Base-by-base conservation (phyloP, 2,329 filamentous ascomycete genomes). In the Ramichloridium luteum region DNA sequence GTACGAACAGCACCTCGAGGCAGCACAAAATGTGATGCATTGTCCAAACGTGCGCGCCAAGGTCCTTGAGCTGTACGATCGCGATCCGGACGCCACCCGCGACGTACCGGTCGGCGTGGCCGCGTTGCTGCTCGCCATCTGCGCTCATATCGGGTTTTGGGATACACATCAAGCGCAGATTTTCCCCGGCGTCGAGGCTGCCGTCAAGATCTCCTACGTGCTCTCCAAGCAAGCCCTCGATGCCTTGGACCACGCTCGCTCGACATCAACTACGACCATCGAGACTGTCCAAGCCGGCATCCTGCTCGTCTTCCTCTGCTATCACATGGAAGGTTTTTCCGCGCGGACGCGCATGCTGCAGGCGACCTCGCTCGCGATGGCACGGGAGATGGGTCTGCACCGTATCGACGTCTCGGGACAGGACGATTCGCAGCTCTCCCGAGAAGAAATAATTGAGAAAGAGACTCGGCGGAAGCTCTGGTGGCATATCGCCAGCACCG, bases 271-370 rank as follows among this genome's bases (percentile, higher is more conserved):
- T 4, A 6, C 13, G 11, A 17, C 28, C 6, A 18, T 51, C 4
- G 45, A 46, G 22, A 32, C 27, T 13, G 16, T 52, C 11, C 46
- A 51, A 29, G 43, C 37, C 5, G 35, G 35, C 16, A 41, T 46
- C 10, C 35, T 51, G 2, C 16, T 50, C 11, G 34, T 43, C 15
- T 47, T 47, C 16, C 22, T 51, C 12, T 30, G 41, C 16, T 43
- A 43, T 20, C 42, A 50, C 13, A 35, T 42, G 4, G 50, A 51
- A 30, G 50, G 46, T 3, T 31, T 43, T 13, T 40, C 41, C 11
- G 13, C 36, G 14, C 33, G 34, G 28, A 16, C 28, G 11, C 17
- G 37, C 16, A 10, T 38, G 8, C 17, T 46, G 4, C 41, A 44
- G 10, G 16, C 22, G 8, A 40, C 35, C 13, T 37, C 37, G 2